Evolutionary conservation across 192 early-diverging fungal genomes (phyloP), one percentile per base, ranked within the genome.

Genomic region (Coemansia sp.): DNA sequence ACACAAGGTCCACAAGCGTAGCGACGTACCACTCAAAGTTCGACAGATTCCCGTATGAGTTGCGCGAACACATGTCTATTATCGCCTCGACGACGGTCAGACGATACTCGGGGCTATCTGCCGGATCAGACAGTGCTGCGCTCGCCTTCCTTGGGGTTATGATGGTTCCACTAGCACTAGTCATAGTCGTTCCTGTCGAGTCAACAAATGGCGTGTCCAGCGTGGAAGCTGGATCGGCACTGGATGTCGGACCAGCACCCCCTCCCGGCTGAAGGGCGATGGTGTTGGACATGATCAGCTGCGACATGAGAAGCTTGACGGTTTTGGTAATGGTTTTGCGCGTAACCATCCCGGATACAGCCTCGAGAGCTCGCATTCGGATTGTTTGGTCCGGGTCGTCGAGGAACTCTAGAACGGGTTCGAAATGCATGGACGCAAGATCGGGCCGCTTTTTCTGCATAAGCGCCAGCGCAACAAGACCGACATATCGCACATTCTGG

Each of bases 11-110:
- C 2, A 88, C 86, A 27, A 98, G 84, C 0, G 91, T 84, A 2
- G 85, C 82, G 33, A 98, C 83, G 64, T 97, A 97, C 97, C 97
- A 99, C 68, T 97, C 93, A 83, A 98, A 98, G 68, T 95, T 90
- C 17, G 85, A 79, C 30, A 97, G 83, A 64, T 94, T 86, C 19
- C 82, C 84, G 60, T 96, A 99, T 7, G 88, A 88, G 72, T 94
- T 86, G 47, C 86, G 86, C 9, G 88, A 86, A 70, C 94, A 96
- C 62, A 97, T 89, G 50, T 70, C 70, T 1, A 98, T 55, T 34
- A 98, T 93, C 2, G 88, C 86, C 53, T 86, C 77, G 40, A 95
- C 89, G n/a, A 93, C 93, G 59, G 90, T 84, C 10, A 80, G 72
- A 22, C 93, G 87, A 74, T 98, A 95, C 25, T 80, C 82, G 5